Percentiles rank a stretch among this genome's conserved stretches.
These are phyloP conservation scores for Elsinoe perseae DNA, from an alignment of 2,329 filamentous ascomycete genomes.

Conservation along the genomic window DNA sequence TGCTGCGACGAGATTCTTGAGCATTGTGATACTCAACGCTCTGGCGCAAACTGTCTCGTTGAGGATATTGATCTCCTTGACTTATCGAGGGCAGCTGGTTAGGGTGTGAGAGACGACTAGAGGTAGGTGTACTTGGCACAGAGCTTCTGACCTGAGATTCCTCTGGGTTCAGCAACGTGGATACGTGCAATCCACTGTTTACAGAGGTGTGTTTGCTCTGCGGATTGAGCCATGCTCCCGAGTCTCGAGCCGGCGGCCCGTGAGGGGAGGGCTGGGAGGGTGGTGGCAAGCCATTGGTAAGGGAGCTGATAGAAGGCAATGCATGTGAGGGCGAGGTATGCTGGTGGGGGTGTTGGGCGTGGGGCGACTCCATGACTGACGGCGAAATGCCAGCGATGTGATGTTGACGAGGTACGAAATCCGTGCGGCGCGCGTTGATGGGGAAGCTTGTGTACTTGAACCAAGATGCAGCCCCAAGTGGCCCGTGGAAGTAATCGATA, in stretches of 20 bases:
- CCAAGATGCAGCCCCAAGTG: neutral
- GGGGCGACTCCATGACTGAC: slow-evolving; percentile 14
- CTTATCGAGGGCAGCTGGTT: slow-evolving; percentile 50
- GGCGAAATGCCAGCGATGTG: neutral
- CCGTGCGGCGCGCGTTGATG: neutral
- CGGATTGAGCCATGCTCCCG: slow-evolving; percentile 32
- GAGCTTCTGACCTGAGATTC: slow-evolving; percentile 40
- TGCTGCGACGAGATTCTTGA: slow-evolving; percentile 60
- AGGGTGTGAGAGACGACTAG: slow-evolving; percentile 30
- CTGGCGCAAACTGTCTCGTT: slow-evolving; percentile 25
- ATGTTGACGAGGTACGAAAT: slow-evolving; percentile 12
- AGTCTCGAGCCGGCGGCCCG: slow-evolving; percentile 30
- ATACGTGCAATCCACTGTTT: slow-evolving; percentile 41
- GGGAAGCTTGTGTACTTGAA: slow-evolving; percentile 14
- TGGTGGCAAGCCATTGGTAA: slow-evolving; percentile 31
- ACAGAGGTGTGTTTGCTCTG: slow-evolving; percentile 36
- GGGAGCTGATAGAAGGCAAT: slow-evolving; percentile 31
- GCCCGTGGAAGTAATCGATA: neutral
- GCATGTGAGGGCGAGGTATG: slow-evolving; percentile 19
- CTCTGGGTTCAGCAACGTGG: slow-evolving; percentile 44
- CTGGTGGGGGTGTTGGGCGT: slow-evolving; percentile 15
- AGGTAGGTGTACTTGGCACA: slow-evolving; percentile 37
- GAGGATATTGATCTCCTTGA: slow-evolving; percentile 36
- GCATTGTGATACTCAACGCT: slow-evolving; percentile 41
- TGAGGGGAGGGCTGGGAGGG: slow-evolving; percentile 26